phyloP scores from a whole-genome alignment of 1,284 basidiomycete genomes.

The Marasmius tenuissimus region DNA sequence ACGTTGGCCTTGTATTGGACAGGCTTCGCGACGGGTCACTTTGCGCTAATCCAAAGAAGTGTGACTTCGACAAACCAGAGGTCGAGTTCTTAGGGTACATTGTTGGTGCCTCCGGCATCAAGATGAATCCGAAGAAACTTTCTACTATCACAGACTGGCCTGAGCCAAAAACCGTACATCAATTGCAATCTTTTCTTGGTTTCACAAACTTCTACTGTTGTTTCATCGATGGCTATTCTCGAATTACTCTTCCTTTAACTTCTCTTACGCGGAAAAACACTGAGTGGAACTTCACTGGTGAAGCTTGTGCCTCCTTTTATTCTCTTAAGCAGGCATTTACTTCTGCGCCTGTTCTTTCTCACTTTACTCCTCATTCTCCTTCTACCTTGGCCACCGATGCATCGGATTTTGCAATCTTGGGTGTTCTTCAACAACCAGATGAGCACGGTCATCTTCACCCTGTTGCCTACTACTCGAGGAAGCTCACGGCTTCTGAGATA shows the following conservation, averaged over 20 bases:
- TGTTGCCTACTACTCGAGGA: conserved; percentile 30
- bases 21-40: not conserved
- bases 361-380: conserved; percentile 34
- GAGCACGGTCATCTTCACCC: conserved; percentile 26
- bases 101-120: conserved; percentile 31
- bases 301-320: conserved; percentile 25
- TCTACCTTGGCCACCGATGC: conserved; percentile 32
- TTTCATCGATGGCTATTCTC: conserved; percentile 28
- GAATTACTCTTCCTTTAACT: conserved; percentile 22
- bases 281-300: conserved; percentile 20
- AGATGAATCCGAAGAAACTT: conserved; percentile 36
- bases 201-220: conserved; percentile 27
- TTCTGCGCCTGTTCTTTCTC: conserved; percentile 32
- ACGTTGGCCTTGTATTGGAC: not conserved
- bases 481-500: conserved; percentile 29
- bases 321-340: conserved; percentile 32
- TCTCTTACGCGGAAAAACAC: conserved; percentile 20
- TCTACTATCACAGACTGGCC: conserved; percentile 21
- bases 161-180: conserved; percentile 7
- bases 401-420: conserved; percentile 33
- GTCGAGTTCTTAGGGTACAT: conserved; percentile 12
- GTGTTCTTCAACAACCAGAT: conserved; percentile 29
- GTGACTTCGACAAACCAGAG: not conserved
- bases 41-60: not conserved
- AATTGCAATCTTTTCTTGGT: conserved; percentile 9